A percentile compares a stretch with the other conserved stretches of the same genome.
These are phyloP conservation scores for Leccinellum albellum DNA, from an alignment of 768 basidiomycete species.

Conservation along the genomic window DNA sequence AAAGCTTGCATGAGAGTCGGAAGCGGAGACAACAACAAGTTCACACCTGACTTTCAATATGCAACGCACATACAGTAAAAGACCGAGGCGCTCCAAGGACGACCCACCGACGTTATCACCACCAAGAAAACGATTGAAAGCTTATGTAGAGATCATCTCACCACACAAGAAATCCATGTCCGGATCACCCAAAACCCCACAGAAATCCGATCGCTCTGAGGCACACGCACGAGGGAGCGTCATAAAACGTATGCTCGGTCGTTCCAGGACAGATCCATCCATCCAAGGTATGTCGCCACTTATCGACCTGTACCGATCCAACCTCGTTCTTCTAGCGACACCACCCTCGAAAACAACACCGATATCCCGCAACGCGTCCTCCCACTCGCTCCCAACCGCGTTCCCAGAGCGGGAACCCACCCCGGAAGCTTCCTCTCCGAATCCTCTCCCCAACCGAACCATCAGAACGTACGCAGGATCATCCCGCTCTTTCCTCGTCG, in stretches of 20 bases:
- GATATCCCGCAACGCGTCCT: conserved; percentile 18
- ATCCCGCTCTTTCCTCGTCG: conserved; percentile 77
- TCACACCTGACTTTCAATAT: background rate
- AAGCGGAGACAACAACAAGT: background rate
- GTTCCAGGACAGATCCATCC: conserved; percentile 62
- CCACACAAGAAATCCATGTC: background rate
- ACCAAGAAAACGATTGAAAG: conserved; percentile 28
- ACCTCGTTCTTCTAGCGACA: conserved; percentile 1
- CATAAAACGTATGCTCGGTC: conserved; percentile 68
- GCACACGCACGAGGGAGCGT: conserved; percentile 39
- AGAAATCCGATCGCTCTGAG: too few species aligned
- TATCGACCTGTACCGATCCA: background rate
- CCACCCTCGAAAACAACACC: background rate
- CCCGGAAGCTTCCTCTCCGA: conserved; percentile 28
- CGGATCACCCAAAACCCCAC: conserved; percentile 8
- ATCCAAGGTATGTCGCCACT: conserved; percentile 25
- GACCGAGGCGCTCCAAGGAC: conserved; percentile 5
- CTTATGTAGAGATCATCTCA: conserved; percentile 29
- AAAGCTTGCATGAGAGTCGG: conserved; percentile 47
- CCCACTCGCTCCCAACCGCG: conserved; percentile 21
- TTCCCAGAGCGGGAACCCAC: conserved; percentile 23
- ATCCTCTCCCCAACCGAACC: conserved; percentile 29
- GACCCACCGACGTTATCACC: background rate
- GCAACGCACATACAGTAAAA: conserved; percentile 37
- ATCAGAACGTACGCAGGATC: conserved; percentile 70